Evolutionary conservation across 805 yeast genomes (phyloP).

Genomic region (Candida corydali): DNA sequence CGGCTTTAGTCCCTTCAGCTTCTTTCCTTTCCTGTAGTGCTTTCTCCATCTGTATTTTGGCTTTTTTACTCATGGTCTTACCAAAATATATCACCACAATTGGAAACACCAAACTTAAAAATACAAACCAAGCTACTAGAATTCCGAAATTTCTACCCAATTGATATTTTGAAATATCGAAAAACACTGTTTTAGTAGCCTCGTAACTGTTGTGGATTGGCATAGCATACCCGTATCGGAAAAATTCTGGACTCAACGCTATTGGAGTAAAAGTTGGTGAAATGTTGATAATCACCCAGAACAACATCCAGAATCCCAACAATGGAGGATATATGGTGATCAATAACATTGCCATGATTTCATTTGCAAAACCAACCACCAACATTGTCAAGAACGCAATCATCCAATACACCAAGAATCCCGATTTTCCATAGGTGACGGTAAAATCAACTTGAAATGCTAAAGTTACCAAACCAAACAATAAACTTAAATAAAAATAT

Average conservation of each 20-base stretch:
- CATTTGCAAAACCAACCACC: constrained; percentile 75
- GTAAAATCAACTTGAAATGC: constrained; percentile 65
- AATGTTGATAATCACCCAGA: constrained; percentile 66
- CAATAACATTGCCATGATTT: constrained; percentile 52
- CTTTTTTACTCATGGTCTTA: constrained; percentile 20
- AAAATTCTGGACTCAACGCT: constrained; percentile 54
- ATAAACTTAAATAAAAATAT: constrained; percentile 55
- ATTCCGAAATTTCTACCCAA: constrained; percentile 61
- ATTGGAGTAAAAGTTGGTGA: constrained; percentile 67
- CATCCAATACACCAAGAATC: constrained; percentile 76
- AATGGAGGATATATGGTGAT: constrained; percentile 56
- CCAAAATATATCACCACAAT: constrained; percentile 42
- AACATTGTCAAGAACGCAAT: constrained; percentile 62
- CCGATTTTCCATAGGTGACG: constrained; percentile 57
- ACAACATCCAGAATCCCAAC: constrained; percentile 67
- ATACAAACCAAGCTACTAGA: constrained; percentile 55
- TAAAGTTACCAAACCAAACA: constrained; percentile 56
- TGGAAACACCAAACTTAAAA: constrained; percentile 44
- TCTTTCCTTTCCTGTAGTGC: not conserved
- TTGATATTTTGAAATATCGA: constrained; percentile 51
- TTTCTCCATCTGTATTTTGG: not conserved
- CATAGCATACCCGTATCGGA: constrained; percentile 60
- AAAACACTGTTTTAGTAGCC: constrained; percentile 54
- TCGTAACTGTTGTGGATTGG: constrained; percentile 68
- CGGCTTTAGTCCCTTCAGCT: too few species aligned